Evolutionary conservation across 768 basidiomycete genomes (phyloP).

Genomic region (Boletus huronensis): DNA sequence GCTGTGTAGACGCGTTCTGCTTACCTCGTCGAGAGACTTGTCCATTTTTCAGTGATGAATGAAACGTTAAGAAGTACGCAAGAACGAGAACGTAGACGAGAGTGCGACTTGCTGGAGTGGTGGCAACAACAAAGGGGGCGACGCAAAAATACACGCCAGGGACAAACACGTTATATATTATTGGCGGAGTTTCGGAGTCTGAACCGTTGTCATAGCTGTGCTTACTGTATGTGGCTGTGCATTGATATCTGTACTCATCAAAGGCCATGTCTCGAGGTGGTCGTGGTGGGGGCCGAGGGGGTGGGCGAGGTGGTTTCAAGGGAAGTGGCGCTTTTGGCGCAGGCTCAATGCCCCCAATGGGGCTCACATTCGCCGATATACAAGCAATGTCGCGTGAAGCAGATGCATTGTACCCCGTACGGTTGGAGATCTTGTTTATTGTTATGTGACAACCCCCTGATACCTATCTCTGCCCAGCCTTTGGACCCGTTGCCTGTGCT

Average conservation of each 20-base stretch:
- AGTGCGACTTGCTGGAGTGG: conserved; percentile 6
- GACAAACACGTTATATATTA: conserved; percentile 19
- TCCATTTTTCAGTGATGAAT: conserved; percentile 50
- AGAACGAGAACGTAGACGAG: not conserved
- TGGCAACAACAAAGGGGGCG: conserved; percentile 29
- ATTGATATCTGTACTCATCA: not conserved
- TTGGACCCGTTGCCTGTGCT: conserved; percentile 64
- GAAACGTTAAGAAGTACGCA: not conserved
- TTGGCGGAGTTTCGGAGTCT: conserved; percentile 27
- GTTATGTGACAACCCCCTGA: conserved; percentile 19
- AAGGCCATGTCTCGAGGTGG: conserved; percentile 49
- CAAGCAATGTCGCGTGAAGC: conserved; percentile 73
- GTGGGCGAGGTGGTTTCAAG: conserved; percentile 61
- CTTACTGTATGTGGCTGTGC: conserved; percentile 11
- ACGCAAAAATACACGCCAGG: conserved; percentile 12
- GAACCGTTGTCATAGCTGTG: conserved; percentile 1
- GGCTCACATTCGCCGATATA: conserved; percentile 76
- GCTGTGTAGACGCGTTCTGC: conserved; percentile 9
- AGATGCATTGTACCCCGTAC: conserved; percentile 78
- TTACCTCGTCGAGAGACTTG: conserved; percentile 81
- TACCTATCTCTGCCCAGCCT: conserved; percentile 40
- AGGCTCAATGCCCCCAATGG: conserved; percentile 60
- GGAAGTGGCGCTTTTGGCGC: conserved; percentile 40
- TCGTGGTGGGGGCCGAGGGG: conserved; percentile 46
- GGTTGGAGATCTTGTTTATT: conserved; percentile 32